These are phyloP conservation scores for Dorcoceras hygrometricum DNA, from an alignment of 257 asterid species.

Conservation along the genomic window DNA sequence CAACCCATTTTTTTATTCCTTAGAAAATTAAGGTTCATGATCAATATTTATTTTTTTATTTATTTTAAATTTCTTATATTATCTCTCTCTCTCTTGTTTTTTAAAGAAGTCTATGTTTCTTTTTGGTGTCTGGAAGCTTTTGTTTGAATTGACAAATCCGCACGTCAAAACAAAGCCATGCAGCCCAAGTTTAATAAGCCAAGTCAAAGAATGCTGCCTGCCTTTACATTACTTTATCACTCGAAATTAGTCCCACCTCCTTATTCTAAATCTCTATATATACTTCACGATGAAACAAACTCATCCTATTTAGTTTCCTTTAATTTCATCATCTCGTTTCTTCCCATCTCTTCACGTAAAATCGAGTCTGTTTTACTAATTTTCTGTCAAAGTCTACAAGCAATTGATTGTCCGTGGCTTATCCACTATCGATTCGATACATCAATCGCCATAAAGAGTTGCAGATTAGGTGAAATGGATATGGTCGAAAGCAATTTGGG, in stretches of 20 bases:
- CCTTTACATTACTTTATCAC: not conserved
- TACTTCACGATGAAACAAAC: not conserved
- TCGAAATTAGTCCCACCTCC: not conserved
- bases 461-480: slow-evolving; percentile 25
- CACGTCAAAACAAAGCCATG: not conserved
- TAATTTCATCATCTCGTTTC: too few relatives aligned
- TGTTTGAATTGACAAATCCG: not conserved
- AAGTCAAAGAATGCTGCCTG: not conserved
- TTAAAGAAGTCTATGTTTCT: too few relatives aligned
- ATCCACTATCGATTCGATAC: too few relatives aligned
- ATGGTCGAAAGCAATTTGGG: slow-evolving; percentile 24
- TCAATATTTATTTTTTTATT: too few relatives aligned
- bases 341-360: not conserved
- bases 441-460: too few relatives aligned
- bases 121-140: not conserved
- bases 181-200: not conserved
- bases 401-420: too few relatives aligned
- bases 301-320: not conserved
- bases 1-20: too few relatives aligned
- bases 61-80: too few relatives aligned
- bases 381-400: too few relatives aligned
- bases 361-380: too few relatives aligned
- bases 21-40: too few relatives aligned
- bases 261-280: not conserved
- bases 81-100: too few relatives aligned